Base-by-base conservation (phyloP, 2,329 filamentous ascomycete species). In the Colletotrichum cereale region DNA sequence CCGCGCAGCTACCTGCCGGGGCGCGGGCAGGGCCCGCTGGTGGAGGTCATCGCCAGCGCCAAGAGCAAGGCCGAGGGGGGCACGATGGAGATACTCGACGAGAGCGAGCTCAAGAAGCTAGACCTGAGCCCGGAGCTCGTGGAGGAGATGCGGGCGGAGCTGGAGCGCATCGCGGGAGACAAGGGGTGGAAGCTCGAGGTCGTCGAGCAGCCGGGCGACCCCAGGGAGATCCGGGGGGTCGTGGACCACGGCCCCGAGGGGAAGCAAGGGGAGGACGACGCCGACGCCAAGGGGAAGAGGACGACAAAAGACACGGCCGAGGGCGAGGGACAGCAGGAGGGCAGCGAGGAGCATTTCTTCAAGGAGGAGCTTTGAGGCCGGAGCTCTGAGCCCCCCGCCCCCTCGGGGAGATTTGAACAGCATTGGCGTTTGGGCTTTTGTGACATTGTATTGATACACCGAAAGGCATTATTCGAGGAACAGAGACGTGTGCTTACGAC, bases 141-240 rank as follows among this genome's bases (percentile, higher is more conserved):
- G 3, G 90, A 95, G 75, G 86, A 90, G 56, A 84, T 97, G 78
- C 88, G 88, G 76, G 86, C 90, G 73, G 85, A 93, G 77, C 81
- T 97, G 69, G 86, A 93, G 78, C 87, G 90, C 76, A 78, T 93
- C 50, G 93, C 93, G 0, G 88, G 90, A 3, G 90, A 91, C 10
- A 88, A 90, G 74, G 90, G 90, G 21, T 97, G 95, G 94, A 92
- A 91, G 76, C 84, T 97, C 71, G 93, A 96, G 80, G 86, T 96
- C 18, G 89, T 96, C 1, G 92, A 96, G 76, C 86, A 89, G 14
- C 88, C 91, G 1, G 86, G 88, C 29, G 86, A 88, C 29, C 83
- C 89, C 24, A 77, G 82, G 73, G 91, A 94, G 78, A 88, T 96
- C 50, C 84, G 92, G 55, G 93, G 92, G 0, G 89, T 93, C 52